Base-by-base conservation (phyloP, 2,329 filamentous ascomycete species). In the Penicillium freii region DNA sequence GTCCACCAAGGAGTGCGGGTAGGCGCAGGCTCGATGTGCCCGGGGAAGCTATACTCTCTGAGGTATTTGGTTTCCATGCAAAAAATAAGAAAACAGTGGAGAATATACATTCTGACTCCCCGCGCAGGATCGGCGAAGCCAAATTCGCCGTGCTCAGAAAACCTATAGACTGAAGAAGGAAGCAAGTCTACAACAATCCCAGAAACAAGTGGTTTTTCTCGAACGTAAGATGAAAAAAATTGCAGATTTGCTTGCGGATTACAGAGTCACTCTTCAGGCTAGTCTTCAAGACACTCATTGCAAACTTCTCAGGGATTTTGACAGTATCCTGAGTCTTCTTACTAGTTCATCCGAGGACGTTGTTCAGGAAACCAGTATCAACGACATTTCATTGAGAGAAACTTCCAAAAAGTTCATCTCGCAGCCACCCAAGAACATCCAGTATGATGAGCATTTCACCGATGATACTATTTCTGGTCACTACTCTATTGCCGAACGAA, bases 161-260 rank as follows among this genome's bases (percentile, higher is more conserved):
- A 52, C 50, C 1, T 52, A 52, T 19, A 52, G 50, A 29, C 3
- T 52, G 50, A 52, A 52, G 15, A 52, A 45, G 31, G 50, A 52
- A 44, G 50, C 31, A 15, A 36, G 21, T 15, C 40, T 52, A 25
- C 40, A 52, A 36, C 25, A 38, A 19, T 27, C 29, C 6, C 50
- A 45, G 11, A 43, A 36, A 19, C 31, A 34, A 27, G 50, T 52
- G 21, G 21, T 17, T 2, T 43, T 36, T 6, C 40, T 52, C 10
- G 50, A 52, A 36, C 4, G 23, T 17, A 52, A 45, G 9, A 15
- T 52, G 5, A 15, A 43, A 31, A 17, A 17, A 19, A 25, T 52
- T 8, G 11, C 15, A 10, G 15, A 45, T 5, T 36, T 19, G 13
- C 50, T 52, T 27, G 23, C 17, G 17, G 21, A 52, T 0, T 44